Percentiles rank a stretch among this genome's conserved stretches.
Evolutionary conservation across 371 early-diverging fungal species (phyloP).

Genomic region (Nematocida parisii): DNA sequence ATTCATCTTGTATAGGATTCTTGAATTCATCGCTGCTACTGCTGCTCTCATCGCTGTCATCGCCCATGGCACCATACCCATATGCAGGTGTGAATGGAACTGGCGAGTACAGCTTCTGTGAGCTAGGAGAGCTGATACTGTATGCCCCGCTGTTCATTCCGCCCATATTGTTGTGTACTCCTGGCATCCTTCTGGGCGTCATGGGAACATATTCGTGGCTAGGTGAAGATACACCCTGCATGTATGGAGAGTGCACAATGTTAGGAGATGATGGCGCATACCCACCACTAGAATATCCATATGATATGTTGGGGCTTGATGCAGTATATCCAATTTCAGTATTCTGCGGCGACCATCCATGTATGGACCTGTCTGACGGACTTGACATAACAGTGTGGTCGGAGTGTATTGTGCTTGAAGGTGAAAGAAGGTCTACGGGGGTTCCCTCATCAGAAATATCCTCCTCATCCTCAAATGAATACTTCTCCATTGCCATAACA

Average conservation of each 20-base stretch:
- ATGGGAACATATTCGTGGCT: constrained; percentile 9
- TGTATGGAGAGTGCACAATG: background rate
- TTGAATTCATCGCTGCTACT: background rate
- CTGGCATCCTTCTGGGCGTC: background rate
- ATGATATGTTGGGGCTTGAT: background rate
- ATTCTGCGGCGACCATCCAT: constrained; percentile 21
- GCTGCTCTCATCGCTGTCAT: background rate
- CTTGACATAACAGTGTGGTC: background rate
- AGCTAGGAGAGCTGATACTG: constrained; percentile 16
- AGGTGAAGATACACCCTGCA: background rate
- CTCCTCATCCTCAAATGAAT: constrained; percentile 61
- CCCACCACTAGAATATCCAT: no score
- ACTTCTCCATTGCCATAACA: constrained; percentile 52
- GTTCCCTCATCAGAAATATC: constrained; percentile 38
- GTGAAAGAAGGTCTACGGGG: constrained; percentile 20
- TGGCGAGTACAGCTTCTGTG: constrained; percentile 25
- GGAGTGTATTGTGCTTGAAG: constrained; percentile 7
- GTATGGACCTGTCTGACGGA: background rate
- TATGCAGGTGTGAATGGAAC: background rate
- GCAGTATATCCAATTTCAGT: background rate
- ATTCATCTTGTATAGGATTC: no score
- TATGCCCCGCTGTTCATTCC: background rate
- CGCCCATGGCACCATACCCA: background rate
- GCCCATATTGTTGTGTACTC: background rate
- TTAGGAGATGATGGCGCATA: constrained; percentile 15